Evolutionary conservation across 495 filamentous ascomycete genomes (phyloP), one percentile per base, ranked within the genome.

Genomic region (Evernia prunastri): DNA sequence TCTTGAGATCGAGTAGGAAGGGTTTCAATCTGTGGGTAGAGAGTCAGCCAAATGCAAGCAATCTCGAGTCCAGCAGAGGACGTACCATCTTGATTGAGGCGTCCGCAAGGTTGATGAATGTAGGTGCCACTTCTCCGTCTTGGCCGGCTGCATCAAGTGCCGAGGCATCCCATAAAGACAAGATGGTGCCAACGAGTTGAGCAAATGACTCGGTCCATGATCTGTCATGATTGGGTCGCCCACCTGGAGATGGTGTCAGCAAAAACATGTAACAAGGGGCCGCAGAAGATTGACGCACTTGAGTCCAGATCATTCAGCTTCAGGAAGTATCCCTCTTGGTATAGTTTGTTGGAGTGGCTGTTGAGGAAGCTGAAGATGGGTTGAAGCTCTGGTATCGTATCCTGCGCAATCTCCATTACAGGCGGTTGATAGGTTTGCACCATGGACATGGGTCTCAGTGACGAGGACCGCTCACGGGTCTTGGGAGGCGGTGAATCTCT

Each of bases 171-270:
- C 94, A 99, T 27, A 97, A 79, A 9, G 93, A 97, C 56, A 99
- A 79, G 27, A 97, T 89, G 0, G 93, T 97, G 63, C 94, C 94
- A 20, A 96, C 90, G 23, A 99, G 83, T 72, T 97, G 94, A 8
- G 92, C 94, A 77, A 97, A 99, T 74, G 90, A 97, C 83, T 99
- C 94, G 29, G 86, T 86, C 94, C 94, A 99, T 63, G 86, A 88
- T 66, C 95, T 86, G 75, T 97, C 94, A 15, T 80, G 73, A 70
- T 89, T 91, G 8, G 90, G 88, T 58, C 89, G 88, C 36, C 94
- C 94, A 74, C 92, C 92, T 97, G 71, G 15, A 42, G 10, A 40
- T 18, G 27, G 9, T 20, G 36, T 73, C 35, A 72, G 72, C 47
- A 49, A 56, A n/a, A 35, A 25, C 12, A 45, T 27, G 17, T 33